These are phyloP conservation scores for Aureobasidium zeae DNA, from an alignment of 2,329 filamentous ascomycete genomes.

Conservation along the genomic window DNA sequence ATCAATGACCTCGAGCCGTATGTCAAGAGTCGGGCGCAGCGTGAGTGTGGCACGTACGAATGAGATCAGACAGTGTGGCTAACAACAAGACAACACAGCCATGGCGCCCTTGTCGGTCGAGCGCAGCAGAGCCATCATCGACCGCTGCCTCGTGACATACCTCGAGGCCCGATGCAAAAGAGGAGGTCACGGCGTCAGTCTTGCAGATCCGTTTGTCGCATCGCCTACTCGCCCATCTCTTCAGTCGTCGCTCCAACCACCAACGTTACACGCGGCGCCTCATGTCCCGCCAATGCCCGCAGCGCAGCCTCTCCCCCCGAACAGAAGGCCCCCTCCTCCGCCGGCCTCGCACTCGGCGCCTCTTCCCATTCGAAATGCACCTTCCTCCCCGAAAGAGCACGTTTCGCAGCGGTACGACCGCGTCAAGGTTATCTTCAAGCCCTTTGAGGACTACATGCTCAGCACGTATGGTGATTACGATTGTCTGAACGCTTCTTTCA, in stretches of 20 bases:
- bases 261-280: neutral
- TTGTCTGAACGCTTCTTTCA: conserved; percentile 69
- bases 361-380: conserved; percentile 14
- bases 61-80: neutral
- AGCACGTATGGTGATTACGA: conserved; percentile 59
- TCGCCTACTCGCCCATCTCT: no score
- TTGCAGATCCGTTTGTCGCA: conserved; percentile 13
- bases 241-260: neutral
- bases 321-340: conserved; percentile 27
- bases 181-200: neutral
- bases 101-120: conserved; percentile 47
- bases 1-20: conserved; percentile 60
- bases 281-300: conserved; percentile 17
- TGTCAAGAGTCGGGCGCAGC: conserved; percentile 1
- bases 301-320: conserved; percentile 24
- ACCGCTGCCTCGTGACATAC: conserved; percentile 45
- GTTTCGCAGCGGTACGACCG: conserved; percentile 27
- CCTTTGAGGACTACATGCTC: conserved; percentile 68
- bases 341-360: conserved; percentile 19
- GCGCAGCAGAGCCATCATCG: conserved; percentile 49
- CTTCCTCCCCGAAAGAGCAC: conserved; percentile 19
- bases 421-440: conserved; percentile 58
- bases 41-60: neutral
- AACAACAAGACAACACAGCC: neutral
- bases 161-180: conserved; percentile 28